phyloP scores from a whole-genome alignment of 1,284 basidiomycete species.

The Tilletiopsis washingtonensis region DNA sequence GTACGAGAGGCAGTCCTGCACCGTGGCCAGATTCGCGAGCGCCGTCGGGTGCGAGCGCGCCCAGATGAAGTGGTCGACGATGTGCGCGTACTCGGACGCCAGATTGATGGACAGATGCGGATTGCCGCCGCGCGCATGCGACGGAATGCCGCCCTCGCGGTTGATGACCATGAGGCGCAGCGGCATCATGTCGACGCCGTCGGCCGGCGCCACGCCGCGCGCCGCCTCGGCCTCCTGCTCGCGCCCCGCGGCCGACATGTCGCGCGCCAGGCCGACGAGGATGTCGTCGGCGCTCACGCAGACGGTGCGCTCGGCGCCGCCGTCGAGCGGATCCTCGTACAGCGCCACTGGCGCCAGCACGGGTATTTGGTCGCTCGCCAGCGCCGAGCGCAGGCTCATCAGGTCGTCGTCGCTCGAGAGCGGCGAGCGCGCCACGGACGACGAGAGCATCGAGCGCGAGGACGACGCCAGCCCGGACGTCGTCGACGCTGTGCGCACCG shows the following conservation, averaged over 20 bases:
- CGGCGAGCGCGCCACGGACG: conserved; percentile 15
- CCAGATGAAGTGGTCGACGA: conserved; percentile 86
- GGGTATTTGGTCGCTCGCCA: conserved; percentile 87
- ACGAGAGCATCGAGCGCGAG: background rate
- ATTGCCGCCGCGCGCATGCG: conserved; percentile 85
- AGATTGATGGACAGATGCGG: conserved; percentile 96
- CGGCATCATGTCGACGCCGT: conserved; percentile 51
- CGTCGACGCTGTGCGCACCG: too few species aligned
- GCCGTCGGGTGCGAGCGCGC: conserved; percentile 71
- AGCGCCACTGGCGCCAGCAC: conserved; percentile 90
- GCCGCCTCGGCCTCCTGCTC: conserved; percentile 11
- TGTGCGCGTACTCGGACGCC: conserved; percentile 75
- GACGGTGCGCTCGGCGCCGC: conserved; percentile 58
- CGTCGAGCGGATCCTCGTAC: conserved; percentile 62
- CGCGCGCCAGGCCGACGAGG: conserved; percentile 74
- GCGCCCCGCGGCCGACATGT: conserved; percentile 58
- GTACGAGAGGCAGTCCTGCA: conserved; percentile 76
- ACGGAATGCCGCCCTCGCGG: conserved; percentile 91
- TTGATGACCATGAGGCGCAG: conserved; percentile 96
- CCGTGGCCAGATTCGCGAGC: conserved; percentile 76
- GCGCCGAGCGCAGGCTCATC: conserved; percentile 72
- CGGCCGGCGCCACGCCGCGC: conserved; percentile 8
- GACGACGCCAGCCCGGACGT: too few species aligned
- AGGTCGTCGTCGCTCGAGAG: conserved; percentile 65
- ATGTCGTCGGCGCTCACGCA: conserved; percentile 85